Evolutionary conservation across 2,329 filamentous ascomycete genomes (phyloP).

Genomic region (Colletotrichum eremochloae): DNA sequence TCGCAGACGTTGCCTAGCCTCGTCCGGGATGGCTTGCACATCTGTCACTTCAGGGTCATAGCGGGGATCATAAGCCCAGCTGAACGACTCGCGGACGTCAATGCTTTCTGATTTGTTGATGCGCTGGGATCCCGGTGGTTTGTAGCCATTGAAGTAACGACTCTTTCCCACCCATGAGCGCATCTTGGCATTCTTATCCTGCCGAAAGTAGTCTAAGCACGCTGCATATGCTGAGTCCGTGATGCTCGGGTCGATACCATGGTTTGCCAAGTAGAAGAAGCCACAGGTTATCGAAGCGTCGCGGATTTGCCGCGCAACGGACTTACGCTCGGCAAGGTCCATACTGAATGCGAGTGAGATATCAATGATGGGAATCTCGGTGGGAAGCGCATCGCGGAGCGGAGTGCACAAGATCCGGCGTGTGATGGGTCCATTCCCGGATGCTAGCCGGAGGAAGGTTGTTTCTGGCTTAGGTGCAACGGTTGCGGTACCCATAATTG

Average conservation of each 20-base stretch:
- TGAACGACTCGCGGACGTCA: conserved; percentile 66
- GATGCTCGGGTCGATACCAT: conserved; percentile 56
- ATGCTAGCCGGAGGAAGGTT: conserved; percentile 52
- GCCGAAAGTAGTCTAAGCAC: conserved; percentile 62
- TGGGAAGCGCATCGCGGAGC: conserved; percentile 52
- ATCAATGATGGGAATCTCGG: conserved; percentile 68
- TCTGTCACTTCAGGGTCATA: conserved; percentile 62
- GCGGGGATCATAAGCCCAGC: conserved; percentile 65
- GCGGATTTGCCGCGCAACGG: conserved; percentile 57
- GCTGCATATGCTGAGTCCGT: conserved; percentile 50
- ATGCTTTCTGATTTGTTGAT: conserved; percentile 64
- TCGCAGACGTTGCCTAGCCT: conserved; percentile 57
- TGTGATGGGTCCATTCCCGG: conserved; percentile 54
- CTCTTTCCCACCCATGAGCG: conserved; percentile 52
- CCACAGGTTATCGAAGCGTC: conserved; percentile 63
- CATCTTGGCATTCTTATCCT: conserved; percentile 59
- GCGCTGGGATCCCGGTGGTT: conserved; percentile 55
- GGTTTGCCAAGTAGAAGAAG: conserved; percentile 69
- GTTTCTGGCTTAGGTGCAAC: conserved; percentile 37
- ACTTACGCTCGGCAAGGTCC: conserved; percentile 51
- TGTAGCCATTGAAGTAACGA: conserved; percentile 63
- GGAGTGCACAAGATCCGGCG: conserved; percentile 53
- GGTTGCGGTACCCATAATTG: not conserved
- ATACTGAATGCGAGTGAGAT: conserved; percentile 57
- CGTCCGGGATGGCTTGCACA: conserved; percentile 56